These are phyloP conservation scores for Tricholoma hemisulphureum DNA, from an alignment of 768 basidiomycete genomes.

Conservation along the genomic window DNA sequence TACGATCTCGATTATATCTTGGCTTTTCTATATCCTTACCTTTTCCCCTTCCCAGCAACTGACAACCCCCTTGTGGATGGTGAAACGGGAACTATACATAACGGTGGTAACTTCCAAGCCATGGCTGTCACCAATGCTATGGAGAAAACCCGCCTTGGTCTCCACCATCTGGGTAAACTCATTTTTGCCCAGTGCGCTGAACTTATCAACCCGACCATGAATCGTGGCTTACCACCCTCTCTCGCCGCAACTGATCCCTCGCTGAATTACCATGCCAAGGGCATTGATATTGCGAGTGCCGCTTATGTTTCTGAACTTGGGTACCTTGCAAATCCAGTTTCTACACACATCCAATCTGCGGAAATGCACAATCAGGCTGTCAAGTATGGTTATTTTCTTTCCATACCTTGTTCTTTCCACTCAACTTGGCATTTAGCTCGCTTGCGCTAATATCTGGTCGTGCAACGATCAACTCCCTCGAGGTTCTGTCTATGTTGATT, in stretches of 20 bases:
- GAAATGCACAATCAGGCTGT: constrained; percentile 94
- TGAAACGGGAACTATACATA: constrained; percentile 62
- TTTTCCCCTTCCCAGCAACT: constrained; percentile 51
- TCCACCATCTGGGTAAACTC: constrained; percentile 71
- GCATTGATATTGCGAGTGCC: constrained; percentile 80
- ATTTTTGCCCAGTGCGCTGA: constrained; percentile 69
- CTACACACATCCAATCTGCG: constrained; percentile 80
- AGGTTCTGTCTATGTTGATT: constrained; percentile 72
- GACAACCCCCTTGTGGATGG: constrained; percentile 84
- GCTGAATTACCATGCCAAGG: constrained; percentile 81
- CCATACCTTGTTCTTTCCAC: neutral
- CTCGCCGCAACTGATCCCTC: constrained; percentile 79
- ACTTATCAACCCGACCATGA: constrained; percentile 72
- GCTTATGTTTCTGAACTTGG: constrained; percentile 83
- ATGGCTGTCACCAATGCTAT: constrained; percentile 83
- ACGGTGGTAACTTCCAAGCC: constrained; percentile 90
- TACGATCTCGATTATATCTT: constrained; percentile 32
- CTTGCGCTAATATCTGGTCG: constrained; percentile 82
- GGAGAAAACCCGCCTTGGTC: constrained; percentile 78
- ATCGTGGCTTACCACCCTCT: constrained; percentile 79
- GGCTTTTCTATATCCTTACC: constrained; percentile 1
- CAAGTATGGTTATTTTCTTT: constrained; percentile 53
- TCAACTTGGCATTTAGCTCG: constrained; percentile 47
- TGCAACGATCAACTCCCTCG: constrained; percentile 73
- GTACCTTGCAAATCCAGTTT: constrained; percentile 79